A percentile compares a stretch with the other conserved stretches of the same genome.
Evolutionary conservation across 2,329 filamentous ascomycete genomes (phyloP).

Genomic region (Ilyonectria destructans): DNA sequence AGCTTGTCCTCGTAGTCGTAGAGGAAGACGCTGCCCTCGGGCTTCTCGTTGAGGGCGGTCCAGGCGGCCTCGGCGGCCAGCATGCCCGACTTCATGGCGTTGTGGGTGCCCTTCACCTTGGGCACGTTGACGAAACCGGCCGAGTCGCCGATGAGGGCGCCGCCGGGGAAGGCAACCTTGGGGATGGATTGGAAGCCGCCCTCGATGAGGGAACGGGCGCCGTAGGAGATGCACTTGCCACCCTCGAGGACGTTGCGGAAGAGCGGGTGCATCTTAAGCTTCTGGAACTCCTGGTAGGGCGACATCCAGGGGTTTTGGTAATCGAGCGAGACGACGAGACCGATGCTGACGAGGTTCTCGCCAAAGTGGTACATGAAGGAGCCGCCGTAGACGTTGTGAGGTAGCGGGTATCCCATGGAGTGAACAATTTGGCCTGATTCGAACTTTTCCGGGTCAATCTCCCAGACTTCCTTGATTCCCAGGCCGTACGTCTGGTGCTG

Average conservation of each 20-base stretch:
- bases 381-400: constrained; percentile 92
- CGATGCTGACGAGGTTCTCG: constrained; percentile 94
- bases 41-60: constrained; percentile 75
- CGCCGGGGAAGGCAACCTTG: constrained; percentile 96
- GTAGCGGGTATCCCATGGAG: constrained; percentile 92
- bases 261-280: constrained; percentile 97
- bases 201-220: constrained; percentile 91
- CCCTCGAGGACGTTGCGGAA: constrained; percentile 91
- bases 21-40: constrained; percentile 85
- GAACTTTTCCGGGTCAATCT: constrained; percentile 94
- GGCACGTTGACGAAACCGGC: constrained; percentile 98
- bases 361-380: constrained; percentile 99
- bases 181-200: constrained; percentile 98
- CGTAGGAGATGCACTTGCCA: constrained; percentile 98
- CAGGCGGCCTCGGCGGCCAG: constrained; percentile 93
- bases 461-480: constrained; percentile 98
- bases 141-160: constrained; percentile 95
- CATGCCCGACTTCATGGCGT: constrained; percentile 98
- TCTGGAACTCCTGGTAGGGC: constrained; percentile 97
- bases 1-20: constrained; percentile 95
- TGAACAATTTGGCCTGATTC: constrained; percentile 88
- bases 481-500: constrained; percentile 96
- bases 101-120: constrained; percentile 99
- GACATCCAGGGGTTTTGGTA: constrained; percentile 98
- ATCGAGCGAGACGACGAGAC: constrained; percentile 93